phyloP scores from a whole-genome alignment of 202 grass and related monocot genomes.

The Panicum virgatum region DNA sequence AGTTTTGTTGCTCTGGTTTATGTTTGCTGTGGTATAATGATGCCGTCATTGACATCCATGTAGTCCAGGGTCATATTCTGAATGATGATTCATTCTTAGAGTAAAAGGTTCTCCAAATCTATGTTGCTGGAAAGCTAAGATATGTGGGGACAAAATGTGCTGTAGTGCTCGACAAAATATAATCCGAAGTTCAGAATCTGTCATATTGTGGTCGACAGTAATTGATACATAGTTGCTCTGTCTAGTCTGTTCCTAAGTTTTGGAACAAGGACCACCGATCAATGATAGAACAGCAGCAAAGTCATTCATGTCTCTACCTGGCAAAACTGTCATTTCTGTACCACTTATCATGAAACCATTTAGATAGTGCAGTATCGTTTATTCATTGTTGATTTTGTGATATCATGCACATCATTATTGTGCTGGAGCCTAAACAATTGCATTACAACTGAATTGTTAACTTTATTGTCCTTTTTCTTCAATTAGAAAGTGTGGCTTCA shows the following conservation, averaged over 20 bases:
- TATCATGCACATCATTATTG: neutral
- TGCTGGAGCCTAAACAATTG: slow-evolving; percentile 2
- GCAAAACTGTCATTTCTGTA: slow-evolving; percentile 21
- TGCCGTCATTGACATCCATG: slow-evolving; percentile 30
- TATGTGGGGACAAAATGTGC: slow-evolving; percentile 37
- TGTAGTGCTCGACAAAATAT: slow-evolving; percentile 20
- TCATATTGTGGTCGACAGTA: slow-evolving; percentile 24
- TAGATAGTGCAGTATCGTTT: slow-evolving; percentile 1
- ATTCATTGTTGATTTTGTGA: slow-evolving; percentile 12
- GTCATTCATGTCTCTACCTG: slow-evolving; percentile 44
- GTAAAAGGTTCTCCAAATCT: slow-evolving; percentile 29
- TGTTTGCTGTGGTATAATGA: slow-evolving; percentile 31
- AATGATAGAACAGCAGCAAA: slow-evolving; percentile 24
- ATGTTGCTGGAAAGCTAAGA: slow-evolving; percentile 18
- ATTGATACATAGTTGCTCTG: slow-evolving; percentile 24
- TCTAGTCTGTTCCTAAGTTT: slow-evolving; percentile 36
- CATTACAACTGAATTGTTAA: too few species aligned
- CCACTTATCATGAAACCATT: slow-evolving; percentile 11
- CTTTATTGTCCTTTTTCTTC: slow-evolving; percentile 2
- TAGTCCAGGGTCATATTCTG: slow-evolving; percentile 29
- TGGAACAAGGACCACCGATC: slow-evolving; percentile 24
- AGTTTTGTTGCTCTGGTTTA: slow-evolving; percentile 3
- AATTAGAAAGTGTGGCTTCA: neutral
- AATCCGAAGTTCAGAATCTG: slow-evolving; percentile 29
- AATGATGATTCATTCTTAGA: slow-evolving; percentile 39